These are phyloP conservation scores for Xylariales sp. DNA, from an alignment of 2,329 filamentous ascomycete species.

Conservation along the genomic window DNA sequence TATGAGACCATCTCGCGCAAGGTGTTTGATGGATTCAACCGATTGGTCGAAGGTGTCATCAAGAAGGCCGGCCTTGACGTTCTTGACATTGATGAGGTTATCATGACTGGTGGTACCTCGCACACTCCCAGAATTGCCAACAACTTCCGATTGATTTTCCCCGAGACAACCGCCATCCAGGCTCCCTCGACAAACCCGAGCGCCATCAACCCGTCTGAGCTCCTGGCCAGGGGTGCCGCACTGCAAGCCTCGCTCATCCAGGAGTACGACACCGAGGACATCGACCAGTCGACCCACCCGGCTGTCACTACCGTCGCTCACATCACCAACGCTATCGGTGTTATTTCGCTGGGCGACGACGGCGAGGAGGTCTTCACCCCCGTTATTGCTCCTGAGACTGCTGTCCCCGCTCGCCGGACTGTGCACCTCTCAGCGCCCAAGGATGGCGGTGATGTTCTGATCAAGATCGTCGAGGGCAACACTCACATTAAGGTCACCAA, in stretches of 20 bases:
- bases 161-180: conserved; percentile 70
- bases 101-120: conserved; percentile 85
- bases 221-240: conserved; percentile 83
- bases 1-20: conserved; percentile 87
- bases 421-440: conserved; percentile 73
- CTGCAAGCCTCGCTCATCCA: conserved; percentile 93
- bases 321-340: conserved; percentile 81
- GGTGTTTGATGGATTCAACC: conserved; percentile 83
- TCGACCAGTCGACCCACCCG: conserved; percentile 93
- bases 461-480: conserved; percentile 83
- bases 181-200: conserved; percentile 74
- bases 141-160: conserved; percentile 77
- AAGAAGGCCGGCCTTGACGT: conserved; percentile 91
- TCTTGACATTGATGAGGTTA: conserved; percentile 90
- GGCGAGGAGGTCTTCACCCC: conserved; percentile 69
- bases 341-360: conserved; percentile 58
- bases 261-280: conserved; percentile 90
- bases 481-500: conserved; percentile 93
- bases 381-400: conserved; percentile 80
- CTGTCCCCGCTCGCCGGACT: conserved; percentile 81
- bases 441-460: conserved; percentile 79
- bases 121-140: conserved; percentile 91
- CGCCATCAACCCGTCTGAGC: conserved; percentile 91
- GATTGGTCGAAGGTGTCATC: conserved; percentile 76
- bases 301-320: conserved; percentile 93